Evolutionary conservation across 2,329 filamentous ascomycete genomes (phyloP), one percentile per base, ranked within the genome.

Genomic region (Paraphoma chrysanthemicola): DNA sequence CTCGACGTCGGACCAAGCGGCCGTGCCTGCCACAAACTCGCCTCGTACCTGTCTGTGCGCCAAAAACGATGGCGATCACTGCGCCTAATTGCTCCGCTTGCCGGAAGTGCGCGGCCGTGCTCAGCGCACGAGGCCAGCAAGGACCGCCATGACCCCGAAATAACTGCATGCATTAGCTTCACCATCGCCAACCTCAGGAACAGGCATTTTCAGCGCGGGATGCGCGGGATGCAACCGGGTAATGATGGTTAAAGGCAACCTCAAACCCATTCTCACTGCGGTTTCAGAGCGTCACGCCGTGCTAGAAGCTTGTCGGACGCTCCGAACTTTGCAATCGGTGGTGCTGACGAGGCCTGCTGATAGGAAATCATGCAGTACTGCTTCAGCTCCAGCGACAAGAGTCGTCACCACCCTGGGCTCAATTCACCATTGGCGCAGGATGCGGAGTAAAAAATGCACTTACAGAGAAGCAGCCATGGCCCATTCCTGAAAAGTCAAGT

Each of bases 401-500:
- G 49, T 53, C 41, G 28, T 43, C 50, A 45, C 39, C 39, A 33
- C 29, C 28, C 7, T 4, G 12, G 11, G 14, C 29, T 18, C 28
- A 43, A 33, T 38, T 42, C 39, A 43, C 17, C 44, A 43, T 45
- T 49, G 44, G 30, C n/a, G 41, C 45, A 48, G 50, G 52, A 29
- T n/a, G 39, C 41, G 51, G 57, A 55, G 44, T 49, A 58, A 56
- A 31, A 60, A 56, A 30, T 68, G 42, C 48, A 79, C 78, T 75
- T 76, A 81, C 72, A 73, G 64, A 16, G 66, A 75, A 11, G 70
- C 74, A 57, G 72, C 76, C 28, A 71, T 64, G 29, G 67, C 66
- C 79, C 78, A 80, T 57, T 81, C 77, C 33, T 69, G 62, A 12
- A 63, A 23, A n/a, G 69, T 64, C 77, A 81, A 69, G 43, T 76